Evolutionary conservation across 2,329 filamentous ascomycete genomes (phyloP).

Genomic region (Blumeria hordei): DNA sequence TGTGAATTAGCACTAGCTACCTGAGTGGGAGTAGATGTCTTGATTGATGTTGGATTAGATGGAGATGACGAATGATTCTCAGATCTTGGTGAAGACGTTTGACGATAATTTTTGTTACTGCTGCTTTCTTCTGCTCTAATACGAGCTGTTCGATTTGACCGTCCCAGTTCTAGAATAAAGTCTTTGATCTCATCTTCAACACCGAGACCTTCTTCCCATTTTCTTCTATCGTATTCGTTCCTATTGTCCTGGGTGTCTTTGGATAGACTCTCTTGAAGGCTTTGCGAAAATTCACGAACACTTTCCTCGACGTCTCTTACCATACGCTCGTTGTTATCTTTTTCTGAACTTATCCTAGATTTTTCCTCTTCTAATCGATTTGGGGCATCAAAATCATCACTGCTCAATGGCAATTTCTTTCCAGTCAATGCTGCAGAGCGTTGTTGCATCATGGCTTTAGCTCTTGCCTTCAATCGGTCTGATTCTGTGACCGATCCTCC

Average conservation of each 20-base stretch:
- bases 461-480: constrained; percentile 79
- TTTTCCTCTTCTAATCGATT: constrained; percentile 78
- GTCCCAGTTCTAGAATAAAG: constrained; percentile 90
- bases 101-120: constrained; percentile 10
- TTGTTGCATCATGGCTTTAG: constrained; percentile 97
- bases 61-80: constrained; percentile 16
- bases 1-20: constrained; percentile 47
- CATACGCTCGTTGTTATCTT: constrained; percentile 90
- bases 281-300: constrained; percentile 63
- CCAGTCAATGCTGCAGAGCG: constrained; percentile 80
- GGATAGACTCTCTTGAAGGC: constrained; percentile 71
- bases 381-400: constrained; percentile 55
- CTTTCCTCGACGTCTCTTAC: constrained; percentile 91
- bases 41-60: constrained; percentile 16
- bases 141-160: constrained; percentile 55
- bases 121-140: constrained; percentile 32
- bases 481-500: constrained; percentile 79
- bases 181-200: constrained; percentile 94
- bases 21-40: constrained; percentile 23
- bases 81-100: constrained; percentile 19
- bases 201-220: constrained; percentile 89
- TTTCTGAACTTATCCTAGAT: constrained; percentile 56
- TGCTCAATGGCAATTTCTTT: constrained; percentile 42
- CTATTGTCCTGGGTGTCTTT: constrained; percentile 51
- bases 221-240: constrained; percentile 69